Evolutionary conservation across 768 basidiomycete species (phyloP).

Genomic region (Tricholomella constricta): DNA sequence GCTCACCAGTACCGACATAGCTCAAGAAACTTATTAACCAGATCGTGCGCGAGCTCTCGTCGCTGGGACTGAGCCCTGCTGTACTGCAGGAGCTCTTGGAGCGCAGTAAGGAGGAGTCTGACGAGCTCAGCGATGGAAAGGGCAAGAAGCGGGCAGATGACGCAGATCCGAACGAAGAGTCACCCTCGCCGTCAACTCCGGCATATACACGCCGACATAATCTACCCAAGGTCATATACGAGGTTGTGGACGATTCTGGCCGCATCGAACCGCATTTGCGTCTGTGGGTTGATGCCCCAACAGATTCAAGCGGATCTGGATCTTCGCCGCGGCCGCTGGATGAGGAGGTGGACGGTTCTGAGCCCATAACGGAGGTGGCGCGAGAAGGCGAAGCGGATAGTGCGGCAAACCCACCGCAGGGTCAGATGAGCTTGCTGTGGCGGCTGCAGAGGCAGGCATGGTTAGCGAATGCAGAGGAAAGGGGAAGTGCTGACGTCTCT

Average conservation of each 20-base stretch:
- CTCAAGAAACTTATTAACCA: constrained; percentile 90
- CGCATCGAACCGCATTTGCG: constrained; percentile 59
- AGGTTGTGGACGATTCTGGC: constrained; percentile 49
- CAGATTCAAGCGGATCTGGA: constrained; percentile 1
- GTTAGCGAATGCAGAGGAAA: neutral
- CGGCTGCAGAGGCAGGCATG: constrained; percentile 21
- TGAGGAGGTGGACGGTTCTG: constrained; percentile 9
- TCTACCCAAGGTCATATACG: constrained; percentile 49
- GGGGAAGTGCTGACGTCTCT: neutral
- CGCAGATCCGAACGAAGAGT: neutral
- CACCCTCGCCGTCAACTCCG: neutral
- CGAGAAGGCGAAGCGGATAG: constrained; percentile 14
- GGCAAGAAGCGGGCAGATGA: constrained; percentile 13
- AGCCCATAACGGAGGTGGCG: constrained; percentile 1
- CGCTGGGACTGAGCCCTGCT: constrained; percentile 60
- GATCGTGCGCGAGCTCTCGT: constrained; percentile 74
- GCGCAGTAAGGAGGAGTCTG: constrained; percentile 10
- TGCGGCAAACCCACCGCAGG: neutral
- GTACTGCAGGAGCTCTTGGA: constrained; percentile 47
- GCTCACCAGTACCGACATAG: constrained; percentile 39
- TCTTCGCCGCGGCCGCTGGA: constrained; percentile 16
- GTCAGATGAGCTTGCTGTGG: constrained; percentile 23
- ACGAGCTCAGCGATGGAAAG: constrained; percentile 24
- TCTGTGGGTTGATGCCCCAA: constrained; percentile 43
- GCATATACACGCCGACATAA: constrained; percentile 3